A percentile compares a stretch with the other conserved stretches of the same genome.
phyloP scores from a whole-genome alignment of 129 eudicot species.

The Escallonia rubra region DNA sequence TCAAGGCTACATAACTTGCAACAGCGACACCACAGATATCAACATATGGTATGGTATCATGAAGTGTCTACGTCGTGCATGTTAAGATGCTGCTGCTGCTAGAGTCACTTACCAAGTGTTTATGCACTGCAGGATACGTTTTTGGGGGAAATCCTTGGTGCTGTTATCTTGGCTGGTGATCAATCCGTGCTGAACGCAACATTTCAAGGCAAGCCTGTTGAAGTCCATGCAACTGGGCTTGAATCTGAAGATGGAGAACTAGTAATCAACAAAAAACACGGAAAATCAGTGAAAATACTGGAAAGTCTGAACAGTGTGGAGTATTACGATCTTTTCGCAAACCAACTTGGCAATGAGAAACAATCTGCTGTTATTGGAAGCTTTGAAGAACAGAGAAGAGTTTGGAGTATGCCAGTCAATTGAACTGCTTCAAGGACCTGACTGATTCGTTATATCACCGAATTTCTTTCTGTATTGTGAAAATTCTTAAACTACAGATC shows the following conservation, averaged over 20 bases:
- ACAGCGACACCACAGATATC: slow-evolving; percentile 41
- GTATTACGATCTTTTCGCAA: slow-evolving; percentile 48
- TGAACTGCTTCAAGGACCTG: slow-evolving; percentile 1
- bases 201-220: slow-evolving; percentile 24
- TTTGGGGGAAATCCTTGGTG: slow-evolving; percentile 77
- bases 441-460: background rate
- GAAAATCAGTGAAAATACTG: slow-evolving; percentile 44
- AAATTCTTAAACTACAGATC: too few relatives aligned
- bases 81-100: background rate
- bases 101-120: background rate
- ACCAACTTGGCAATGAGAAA: slow-evolving; percentile 41
- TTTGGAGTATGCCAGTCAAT: slow-evolving; percentile 39
- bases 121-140: slow-evolving; percentile 50
- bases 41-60: slow-evolving; percentile 46
- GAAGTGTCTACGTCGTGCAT: background rate
- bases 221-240: slow-evolving; percentile 46
- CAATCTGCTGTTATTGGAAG: slow-evolving; percentile 77
- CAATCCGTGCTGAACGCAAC: slow-evolving; percentile 33
- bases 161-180: slow-evolving; percentile 49
- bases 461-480: background rate
- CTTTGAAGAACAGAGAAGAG: slow-evolving; percentile 56
- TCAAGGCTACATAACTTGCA: slow-evolving; percentile 40
- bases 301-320: slow-evolving; percentile 35
- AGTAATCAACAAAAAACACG: slow-evolving; percentile 24
- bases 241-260: slow-evolving; percentile 62